Evolutionary conservation across 2,329 filamentous ascomycete genomes (phyloP).

Genomic region (Akanthomyces uredinophilus): DNA sequence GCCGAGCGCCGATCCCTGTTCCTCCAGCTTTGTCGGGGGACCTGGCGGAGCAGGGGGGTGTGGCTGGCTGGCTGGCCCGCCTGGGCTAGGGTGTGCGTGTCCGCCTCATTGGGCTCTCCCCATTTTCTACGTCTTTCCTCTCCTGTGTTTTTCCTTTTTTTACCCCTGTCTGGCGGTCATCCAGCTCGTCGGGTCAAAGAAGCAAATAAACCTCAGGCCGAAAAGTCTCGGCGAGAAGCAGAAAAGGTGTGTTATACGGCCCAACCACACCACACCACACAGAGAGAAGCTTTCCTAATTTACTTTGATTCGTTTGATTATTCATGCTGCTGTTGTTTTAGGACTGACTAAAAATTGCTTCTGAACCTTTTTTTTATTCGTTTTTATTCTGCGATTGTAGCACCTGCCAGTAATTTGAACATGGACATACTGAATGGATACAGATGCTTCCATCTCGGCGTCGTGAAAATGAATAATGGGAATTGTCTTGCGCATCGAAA

Average conservation of each 20-base stretch:
- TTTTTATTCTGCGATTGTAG: no score
- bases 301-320: no score
- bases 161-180: not conserved
- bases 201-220: constrained; percentile 4
- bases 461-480: not conserved
- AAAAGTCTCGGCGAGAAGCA: not conserved
- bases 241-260: not conserved
- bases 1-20: constrained; percentile 1
- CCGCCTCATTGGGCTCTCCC: not conserved
- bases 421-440: no score
- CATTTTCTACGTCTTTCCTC: not conserved
- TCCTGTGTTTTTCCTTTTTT: not conserved
- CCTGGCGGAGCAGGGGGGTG: no score
- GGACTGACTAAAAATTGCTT: no score
- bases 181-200: constrained; percentile 4
- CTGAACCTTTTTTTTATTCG: no score
- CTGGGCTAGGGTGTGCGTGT: not conserved
- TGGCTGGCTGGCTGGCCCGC: no score
- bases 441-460: not conserved
- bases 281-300: no score
- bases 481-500: no score
- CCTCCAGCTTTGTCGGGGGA: not conserved
- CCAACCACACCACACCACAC: not conserved
- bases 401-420: no score
- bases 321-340: no score